Base-by-base conservation (phyloP, 1,139 yeast species). In the Debaryomycetaceae sp. region DNA sequence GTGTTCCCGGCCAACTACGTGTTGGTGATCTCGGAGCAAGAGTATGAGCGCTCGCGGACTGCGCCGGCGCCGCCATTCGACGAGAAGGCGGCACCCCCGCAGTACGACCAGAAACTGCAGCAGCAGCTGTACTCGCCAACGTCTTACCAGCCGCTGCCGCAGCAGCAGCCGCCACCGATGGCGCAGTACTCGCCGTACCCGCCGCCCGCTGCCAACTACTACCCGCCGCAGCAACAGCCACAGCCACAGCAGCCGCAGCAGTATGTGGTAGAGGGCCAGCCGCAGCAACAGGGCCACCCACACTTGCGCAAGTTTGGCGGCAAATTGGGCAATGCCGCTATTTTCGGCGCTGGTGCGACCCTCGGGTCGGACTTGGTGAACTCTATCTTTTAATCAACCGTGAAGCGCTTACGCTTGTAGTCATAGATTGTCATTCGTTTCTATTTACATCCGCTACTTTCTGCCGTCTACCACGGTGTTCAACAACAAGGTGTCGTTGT, bases 281-380 rank as follows among this genome's bases (percentile, higher is more conserved):
- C 43, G 25, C 49, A 43, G 19, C 41, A 43, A 5, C 59, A 46
- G 28, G 51, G 42, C 14, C 56, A 52, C 29, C 59, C 52, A 5
- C 68, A 62, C 7, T 51, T 83, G 34, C 78, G 74, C 54, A 81
- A 73, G 52, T 76, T 85, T 46, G 96, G 96, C 13, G 69, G 84
- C 36, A 82, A 84, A 57, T 64, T 89, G 34, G 96, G 96, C 33
- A 81, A 86, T 46, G 96, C 96, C 5, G 94, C 94, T 18, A 77
- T 89, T 37, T 89, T 86, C 45, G 97, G 97, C 58, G 97, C 96
- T 14, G 98, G 98, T 66, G 96, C 97, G 25, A 83, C 96, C 1
- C 68, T 89, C 34, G 97, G 98, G 48, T 72, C 91, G 30, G 91
- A 89, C 49, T 43, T 91, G 34, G 86, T 91, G 40, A 82, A 89